Conservation (phyloP, 2,329 filamentous ascomycete species). For the Phialemoniopsis sp. region DNA sequence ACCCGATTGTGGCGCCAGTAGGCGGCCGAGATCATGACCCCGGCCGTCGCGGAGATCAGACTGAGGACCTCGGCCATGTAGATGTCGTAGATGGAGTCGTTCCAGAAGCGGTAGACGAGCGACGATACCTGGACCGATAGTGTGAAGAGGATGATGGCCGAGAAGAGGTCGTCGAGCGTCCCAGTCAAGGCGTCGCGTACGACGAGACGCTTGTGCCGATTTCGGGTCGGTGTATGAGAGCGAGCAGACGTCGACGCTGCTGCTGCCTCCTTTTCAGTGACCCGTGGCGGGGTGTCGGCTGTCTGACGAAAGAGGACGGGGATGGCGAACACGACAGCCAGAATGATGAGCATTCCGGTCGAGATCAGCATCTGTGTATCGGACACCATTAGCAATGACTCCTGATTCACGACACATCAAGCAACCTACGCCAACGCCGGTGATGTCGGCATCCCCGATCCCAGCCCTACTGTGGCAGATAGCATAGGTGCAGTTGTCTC, state of each 20-base stretch:
- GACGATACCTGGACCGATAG: neutral
- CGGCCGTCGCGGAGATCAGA: neutral
- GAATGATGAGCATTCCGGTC: neutral
- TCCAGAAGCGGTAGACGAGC: neutral
- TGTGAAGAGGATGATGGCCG: neutral
- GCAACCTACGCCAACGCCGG: neutral
- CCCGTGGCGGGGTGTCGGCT: no score
- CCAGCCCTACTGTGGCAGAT: neutral
- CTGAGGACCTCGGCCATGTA: constrained; percentile 1
- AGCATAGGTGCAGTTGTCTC: neutral
- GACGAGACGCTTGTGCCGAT: no score
- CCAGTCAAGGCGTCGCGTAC: neutral
- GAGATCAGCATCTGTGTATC: neutral
- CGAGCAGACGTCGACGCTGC: no score
- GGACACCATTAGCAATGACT: neutral
- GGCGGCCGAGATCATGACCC: neutral
- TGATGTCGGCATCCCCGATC: neutral
- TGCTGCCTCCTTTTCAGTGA: no score
- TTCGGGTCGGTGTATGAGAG: no score
- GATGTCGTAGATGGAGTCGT: neutral
- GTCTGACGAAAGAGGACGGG: neutral
- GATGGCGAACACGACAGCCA: neutral
- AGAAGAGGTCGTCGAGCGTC: neutral
- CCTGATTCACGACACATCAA: neutral
- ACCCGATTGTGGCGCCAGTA: neutral